Evolutionary conservation across 2,329 filamentous ascomycete species (phyloP), one percentile per base, ranked within the genome.

Genomic region (Fusarium graminum): DNA sequence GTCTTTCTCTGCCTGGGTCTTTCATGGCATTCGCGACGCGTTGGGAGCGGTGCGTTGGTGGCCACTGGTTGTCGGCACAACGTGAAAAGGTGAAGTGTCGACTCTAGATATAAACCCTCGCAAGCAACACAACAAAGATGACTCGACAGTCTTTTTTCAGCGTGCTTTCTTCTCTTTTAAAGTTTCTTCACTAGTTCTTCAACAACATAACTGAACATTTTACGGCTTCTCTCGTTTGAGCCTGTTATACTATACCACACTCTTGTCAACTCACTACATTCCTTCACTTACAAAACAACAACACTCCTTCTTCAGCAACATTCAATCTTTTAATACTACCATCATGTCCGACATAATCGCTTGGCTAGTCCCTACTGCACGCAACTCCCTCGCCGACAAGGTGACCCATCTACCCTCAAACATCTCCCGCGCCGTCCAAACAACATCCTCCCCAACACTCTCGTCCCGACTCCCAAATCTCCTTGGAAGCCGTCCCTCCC

Each of bases 351-450:
- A 79, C 56, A 71, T 78, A 59, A 78, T 80, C 69, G 78, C 78
- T 69, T 80, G 77, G 77, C 77, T 80, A 67, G 74, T 80, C 47
- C 78, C 77, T 39, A 77, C 77, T 59, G 70, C 76, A 22, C 72
- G 73, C 46, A 71, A 74, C 65, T 74, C 76, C 11, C 61, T 58
- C 59, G 76, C 77, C 60, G 76, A 78, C 49, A 75, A 76, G 53
- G 68, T 75, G 29, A 74, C 75, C 4, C 57, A 72, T 28, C 72
- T 75, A 19, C 63, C 74, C 38, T 74, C 75, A 54, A 79, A 79
- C 72, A 55, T 68, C 52, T 66, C 64, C 52, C 73, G 71, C 51
- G 63, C 70, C 40, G 59, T 75, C 51, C 52, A 68, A 28, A 72
- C 72, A 26, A 49, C 66, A 9, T 72, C 73, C 8, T 70, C 72